A percentile compares a stretch with the other conserved stretches of the same genome.
phyloP scores from a whole-genome alignment of 352 stramenopile species.

The Thraustochytrium sp. region DNA sequence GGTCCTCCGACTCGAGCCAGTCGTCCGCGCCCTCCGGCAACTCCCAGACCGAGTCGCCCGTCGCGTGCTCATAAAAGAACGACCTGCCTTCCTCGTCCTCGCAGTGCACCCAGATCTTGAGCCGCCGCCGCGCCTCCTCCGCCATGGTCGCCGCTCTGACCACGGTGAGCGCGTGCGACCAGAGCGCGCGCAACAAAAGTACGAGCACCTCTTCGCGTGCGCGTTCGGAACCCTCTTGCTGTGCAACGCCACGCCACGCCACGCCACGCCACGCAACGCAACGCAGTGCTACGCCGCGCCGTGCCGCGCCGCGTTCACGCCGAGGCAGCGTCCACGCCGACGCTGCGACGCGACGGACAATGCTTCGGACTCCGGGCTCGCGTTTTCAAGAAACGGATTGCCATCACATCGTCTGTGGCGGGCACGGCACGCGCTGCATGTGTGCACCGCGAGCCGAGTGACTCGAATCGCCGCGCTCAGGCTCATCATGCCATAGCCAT shows the following conservation, averaged over 20 bases:
- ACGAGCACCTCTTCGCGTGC: neutral
- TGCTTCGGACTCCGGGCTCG: no score
- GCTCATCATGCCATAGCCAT: no score
- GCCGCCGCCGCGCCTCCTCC: neutral
- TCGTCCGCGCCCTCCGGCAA: slow-evolving; percentile 9
- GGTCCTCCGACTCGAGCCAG: slow-evolving; percentile 10
- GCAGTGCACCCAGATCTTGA: slow-evolving; percentile 24
- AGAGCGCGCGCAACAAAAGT: no score
- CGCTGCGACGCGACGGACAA: no score
- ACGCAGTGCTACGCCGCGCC: neutral
- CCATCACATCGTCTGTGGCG: no score
- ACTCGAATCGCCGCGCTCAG: no score
- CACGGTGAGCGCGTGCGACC: no score
- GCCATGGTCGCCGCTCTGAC: no score
- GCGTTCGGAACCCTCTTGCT: neutral
- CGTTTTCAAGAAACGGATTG: no score
- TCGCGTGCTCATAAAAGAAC: slow-evolving; percentile 9
- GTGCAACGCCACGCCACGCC: neutral
- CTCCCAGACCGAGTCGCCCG: neutral
- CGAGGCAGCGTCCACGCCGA: no score
- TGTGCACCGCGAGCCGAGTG: no score
- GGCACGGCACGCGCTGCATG: no score
- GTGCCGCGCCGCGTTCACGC: neutral
- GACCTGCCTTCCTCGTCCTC: neutral
- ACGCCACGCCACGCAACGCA: neutral